Conservation (phyloP, 2,329 filamentous ascomycete species). For the Monilinia vaccinii-corymbosi region DNA sequence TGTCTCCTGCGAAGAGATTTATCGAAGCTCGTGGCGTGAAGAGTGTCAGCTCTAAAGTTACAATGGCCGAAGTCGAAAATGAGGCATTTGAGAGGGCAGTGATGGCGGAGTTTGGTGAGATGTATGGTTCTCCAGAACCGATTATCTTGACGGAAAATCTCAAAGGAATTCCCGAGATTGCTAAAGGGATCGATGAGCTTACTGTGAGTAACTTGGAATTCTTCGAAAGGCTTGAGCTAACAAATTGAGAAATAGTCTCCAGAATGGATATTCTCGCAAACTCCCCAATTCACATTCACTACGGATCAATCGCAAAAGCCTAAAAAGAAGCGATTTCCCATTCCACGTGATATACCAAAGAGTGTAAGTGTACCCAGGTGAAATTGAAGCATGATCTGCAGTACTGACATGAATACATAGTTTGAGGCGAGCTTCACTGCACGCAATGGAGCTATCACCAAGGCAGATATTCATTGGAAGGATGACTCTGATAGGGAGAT, state of each 20-base stretch:
- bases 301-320: constrained; percentile 34
- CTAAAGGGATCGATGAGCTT: constrained; percentile 53
- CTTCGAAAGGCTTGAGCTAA: constrained; percentile 20
- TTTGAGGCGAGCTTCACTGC: constrained; percentile 16
- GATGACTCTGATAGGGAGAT: not conserved
- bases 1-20: constrained; percentile 67
- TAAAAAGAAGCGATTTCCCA: not conserved
- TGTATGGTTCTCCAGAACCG: constrained; percentile 48
- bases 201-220: constrained; percentile 36
- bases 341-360: constrained; percentile 4
- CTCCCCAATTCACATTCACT: constrained; percentile 70
- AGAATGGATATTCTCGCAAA: constrained; percentile 78
- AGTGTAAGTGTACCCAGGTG: not conserved
- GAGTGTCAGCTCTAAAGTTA: constrained; percentile 77
- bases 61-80: constrained; percentile 60
- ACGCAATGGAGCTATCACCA: constrained; percentile 19
- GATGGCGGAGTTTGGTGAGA: constrained; percentile 51
- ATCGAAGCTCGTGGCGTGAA: constrained; percentile 80
- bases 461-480: constrained; percentile 13
- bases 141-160: constrained; percentile 32
- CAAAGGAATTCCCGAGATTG: constrained; percentile 39
- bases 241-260: constrained; percentile 36
- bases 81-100: constrained; percentile 44
- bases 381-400: not conserved
- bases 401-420: constrained; percentile 10